A percentile compares a stretch with the other conserved stretches of the same genome.
These are phyloP conservation scores for Diaporthe helianthi DNA, from an alignment of 2,329 filamentous ascomycete genomes.

Conservation along the genomic window DNA sequence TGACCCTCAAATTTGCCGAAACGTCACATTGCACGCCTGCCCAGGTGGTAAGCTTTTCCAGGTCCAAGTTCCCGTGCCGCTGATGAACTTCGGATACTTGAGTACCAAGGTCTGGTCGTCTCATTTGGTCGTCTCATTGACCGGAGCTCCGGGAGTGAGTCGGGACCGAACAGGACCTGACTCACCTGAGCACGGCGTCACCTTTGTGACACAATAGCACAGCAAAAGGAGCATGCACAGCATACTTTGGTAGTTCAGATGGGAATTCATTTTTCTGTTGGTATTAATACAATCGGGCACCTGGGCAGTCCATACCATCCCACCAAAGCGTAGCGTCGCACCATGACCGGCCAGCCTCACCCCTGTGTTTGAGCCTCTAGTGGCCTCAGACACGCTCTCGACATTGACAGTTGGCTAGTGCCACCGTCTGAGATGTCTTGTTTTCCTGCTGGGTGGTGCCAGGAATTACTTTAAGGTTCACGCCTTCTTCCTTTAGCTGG, in stretches of 20 bases:
- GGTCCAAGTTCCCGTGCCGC: no score
- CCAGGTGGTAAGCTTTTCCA: background rate
- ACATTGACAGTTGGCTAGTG: constrained; percentile 13
- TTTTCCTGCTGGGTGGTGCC: background rate
- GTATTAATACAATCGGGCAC: no score
- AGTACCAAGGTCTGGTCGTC: background rate
- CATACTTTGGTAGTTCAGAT: constrained; percentile 18
- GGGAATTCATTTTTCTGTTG: background rate
- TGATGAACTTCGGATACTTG: no score
- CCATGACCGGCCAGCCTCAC: constrained; percentile 24
- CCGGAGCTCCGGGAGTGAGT: constrained; percentile 9
- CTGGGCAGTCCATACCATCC: constrained; percentile 9
- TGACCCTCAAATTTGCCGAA: background rate
- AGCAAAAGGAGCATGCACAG: background rate
- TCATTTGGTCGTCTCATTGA: no score
- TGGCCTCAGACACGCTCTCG: constrained; percentile 5
- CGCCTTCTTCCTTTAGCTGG: background rate
- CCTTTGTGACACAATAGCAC: constrained; percentile 15
- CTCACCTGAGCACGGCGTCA: constrained; percentile 24
- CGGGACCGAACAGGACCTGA: background rate
- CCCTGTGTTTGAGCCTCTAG: constrained; percentile 31
- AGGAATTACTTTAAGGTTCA: constrained; percentile 15
- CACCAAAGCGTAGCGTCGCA: constrained; percentile 31
- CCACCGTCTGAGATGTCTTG: background rate
- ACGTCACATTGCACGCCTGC: background rate